These are phyloP conservation scores for Hyaloscypha hepaticicola DNA, from an alignment of 495 filamentous ascomycete species.

Conservation along the genomic window DNA sequence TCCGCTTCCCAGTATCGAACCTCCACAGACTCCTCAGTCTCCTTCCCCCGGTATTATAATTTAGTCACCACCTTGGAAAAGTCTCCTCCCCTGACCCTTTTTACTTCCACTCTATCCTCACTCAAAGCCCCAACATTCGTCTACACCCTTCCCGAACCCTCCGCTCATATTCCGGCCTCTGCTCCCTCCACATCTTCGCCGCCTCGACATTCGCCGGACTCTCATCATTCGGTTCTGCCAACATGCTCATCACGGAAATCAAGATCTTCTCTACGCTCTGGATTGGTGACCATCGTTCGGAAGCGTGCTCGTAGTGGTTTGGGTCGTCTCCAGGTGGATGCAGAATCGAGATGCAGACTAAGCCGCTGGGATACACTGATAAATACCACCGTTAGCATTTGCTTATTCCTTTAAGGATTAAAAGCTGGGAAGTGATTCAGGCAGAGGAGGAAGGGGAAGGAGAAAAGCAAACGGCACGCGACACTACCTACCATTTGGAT, in stretches of 20 bases:
- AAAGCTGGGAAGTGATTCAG: background rate
- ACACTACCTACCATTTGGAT: slow-evolving; percentile 83
- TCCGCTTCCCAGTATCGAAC: background rate
- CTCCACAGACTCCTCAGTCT: too few species aligned
- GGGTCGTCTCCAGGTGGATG: slow-evolving; percentile 98
- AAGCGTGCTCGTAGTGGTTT: slow-evolving; percentile 97
- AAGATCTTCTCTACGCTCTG: slow-evolving; percentile 98
- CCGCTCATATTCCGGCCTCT: slow-evolving; percentile 79
- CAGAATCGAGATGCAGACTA: slow-evolving; percentile 96
- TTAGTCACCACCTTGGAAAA: too few species aligned
- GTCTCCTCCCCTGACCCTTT: too few species aligned
- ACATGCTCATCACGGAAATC: slow-evolving; percentile 97
- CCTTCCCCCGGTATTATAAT: too few species aligned
- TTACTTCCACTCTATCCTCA: background rate
- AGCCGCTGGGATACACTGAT: slow-evolving; percentile 84
- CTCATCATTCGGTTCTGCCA: slow-evolving; percentile 98
- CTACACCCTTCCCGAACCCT: slow-evolving; percentile 75
- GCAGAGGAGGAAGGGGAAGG: background rate
- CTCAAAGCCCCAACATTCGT: slow-evolving; percentile 51
- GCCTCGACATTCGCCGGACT: slow-evolving; percentile 97
- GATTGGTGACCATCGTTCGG: slow-evolving; percentile 93
- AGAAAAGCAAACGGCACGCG: background rate
- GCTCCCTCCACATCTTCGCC: slow-evolving; percentile 96
- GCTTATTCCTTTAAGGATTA: background rate
- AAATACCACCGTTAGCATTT: slow-evolving; percentile 8